Conservation (phyloP, 805 yeast species). For the Wickerhamiella qilinensis region DNA sequence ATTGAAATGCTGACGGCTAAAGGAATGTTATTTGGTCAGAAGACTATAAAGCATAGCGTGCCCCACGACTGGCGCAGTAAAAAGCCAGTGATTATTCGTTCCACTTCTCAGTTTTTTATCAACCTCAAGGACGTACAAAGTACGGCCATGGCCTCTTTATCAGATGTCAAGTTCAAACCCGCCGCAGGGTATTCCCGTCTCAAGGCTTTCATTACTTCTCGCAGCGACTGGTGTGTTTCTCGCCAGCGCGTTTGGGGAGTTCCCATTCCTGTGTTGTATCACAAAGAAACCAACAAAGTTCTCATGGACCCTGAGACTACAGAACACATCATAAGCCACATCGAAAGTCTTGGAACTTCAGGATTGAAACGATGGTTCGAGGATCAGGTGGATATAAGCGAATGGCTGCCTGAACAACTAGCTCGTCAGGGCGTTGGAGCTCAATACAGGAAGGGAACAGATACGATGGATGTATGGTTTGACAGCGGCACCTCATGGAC, state of each 20-base stretch:
- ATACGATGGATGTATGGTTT: conserved; percentile 98
- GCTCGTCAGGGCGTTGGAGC: conserved; percentile 25
- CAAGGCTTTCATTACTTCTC: conserved; percentile 49
- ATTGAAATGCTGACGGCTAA: conserved; percentile 27
- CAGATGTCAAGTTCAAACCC: conserved; percentile 57
- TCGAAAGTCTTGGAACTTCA: conserved; percentile 38
- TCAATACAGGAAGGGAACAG: conserved; percentile 49
- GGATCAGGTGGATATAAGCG: conserved; percentile 30
- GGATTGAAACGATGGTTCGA: conserved; percentile 47
- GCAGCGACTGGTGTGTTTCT: conserved; percentile 96
- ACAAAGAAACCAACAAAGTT: conserved; percentile 44
- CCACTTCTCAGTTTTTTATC: conserved; percentile 96
- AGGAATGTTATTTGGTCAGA: conserved; percentile 33
- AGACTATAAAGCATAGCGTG: conserved; percentile 58
- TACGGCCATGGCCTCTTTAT: conserved; percentile 41
- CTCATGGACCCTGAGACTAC: conserved; percentile 42
- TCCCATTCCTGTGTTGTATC: conserved; percentile 78
- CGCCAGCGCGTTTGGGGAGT: conserved; percentile 97
- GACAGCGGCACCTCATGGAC: conserved; percentile 94
- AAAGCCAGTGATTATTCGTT: conserved; percentile 82
- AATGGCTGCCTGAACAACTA: conserved; percentile 55
- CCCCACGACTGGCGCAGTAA: conserved; percentile 98
- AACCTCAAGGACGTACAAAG: conserved; percentile 54
- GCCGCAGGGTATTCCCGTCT: conserved; percentile 56
- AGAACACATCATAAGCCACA: conserved; percentile 36